These are phyloP conservation scores for Poteriospumella lacustris DNA, from an alignment of 108 stramenopile genomes.

Conservation along the genomic window DNA sequence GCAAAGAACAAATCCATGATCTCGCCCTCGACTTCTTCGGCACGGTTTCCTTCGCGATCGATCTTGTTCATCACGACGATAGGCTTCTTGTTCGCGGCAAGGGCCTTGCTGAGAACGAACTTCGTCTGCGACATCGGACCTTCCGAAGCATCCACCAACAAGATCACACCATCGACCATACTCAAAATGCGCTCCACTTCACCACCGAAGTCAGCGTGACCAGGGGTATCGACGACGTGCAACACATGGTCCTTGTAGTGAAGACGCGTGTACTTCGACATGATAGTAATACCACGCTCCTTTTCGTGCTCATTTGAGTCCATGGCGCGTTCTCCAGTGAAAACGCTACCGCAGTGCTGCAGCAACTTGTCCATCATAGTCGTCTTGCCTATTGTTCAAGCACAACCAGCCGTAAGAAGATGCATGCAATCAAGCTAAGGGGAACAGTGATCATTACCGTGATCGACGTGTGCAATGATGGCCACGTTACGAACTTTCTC, in stretches of 20 bases:
- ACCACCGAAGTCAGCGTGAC: constrained; percentile 27
- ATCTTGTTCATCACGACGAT: constrained; percentile 28
- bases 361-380: constrained; percentile 29
- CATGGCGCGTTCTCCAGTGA: constrained; percentile 12
- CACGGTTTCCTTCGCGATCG: constrained; percentile 27
- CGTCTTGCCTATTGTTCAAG: not conserved
- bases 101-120: constrained; percentile 16
- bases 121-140: constrained; percentile 30
- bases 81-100: constrained; percentile 13
- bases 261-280: constrained; percentile 16
- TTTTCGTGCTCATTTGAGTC: constrained; percentile 32
- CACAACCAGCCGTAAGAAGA: not conserved
- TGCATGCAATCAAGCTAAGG: not conserved
- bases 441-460: not conserved
- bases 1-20: constrained; percentile 20
- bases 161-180: constrained; percentile 29
- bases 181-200: constrained; percentile 28
- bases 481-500: constrained; percentile 13
- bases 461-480: constrained; percentile 29
- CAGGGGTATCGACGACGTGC: constrained; percentile 28
- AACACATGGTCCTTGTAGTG: constrained; percentile 12
- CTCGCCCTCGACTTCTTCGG: constrained; percentile 22
- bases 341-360: not conserved
- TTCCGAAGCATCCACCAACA: constrained; percentile 22
- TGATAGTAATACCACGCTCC: constrained; percentile 28